A percentile compares a stretch with the other conserved stretches of the same genome.
Evolutionary conservation across 306 rosid species (phyloP).

Genomic region (Hylodesmum podocarpum): DNA sequence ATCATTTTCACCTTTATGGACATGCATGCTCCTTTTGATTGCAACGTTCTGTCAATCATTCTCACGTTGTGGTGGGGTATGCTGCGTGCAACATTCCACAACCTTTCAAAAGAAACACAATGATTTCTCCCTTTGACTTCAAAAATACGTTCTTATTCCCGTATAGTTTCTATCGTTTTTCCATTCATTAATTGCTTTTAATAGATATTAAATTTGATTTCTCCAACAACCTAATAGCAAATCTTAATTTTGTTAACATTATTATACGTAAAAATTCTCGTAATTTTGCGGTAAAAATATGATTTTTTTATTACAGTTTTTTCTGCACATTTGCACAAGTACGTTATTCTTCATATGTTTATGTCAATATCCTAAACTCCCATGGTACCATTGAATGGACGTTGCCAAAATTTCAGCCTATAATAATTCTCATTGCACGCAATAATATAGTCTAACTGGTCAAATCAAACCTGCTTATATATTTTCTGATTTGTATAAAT

Average conservation of each 20-base stretch:
- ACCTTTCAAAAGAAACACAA: conserved; percentile 16
- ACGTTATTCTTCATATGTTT: too few species aligned
- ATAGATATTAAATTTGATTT: background rate
- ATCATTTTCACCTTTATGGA: conserved; percentile 33
- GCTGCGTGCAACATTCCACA: conserved; percentile 3
- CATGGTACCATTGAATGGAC: too few species aligned
- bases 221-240: too few species aligned
- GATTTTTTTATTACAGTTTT: too few species aligned
- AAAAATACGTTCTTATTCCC: background rate
- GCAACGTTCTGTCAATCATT: conserved; percentile 36
- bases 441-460: too few species aligned
- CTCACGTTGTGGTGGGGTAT: conserved; percentile 29
- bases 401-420: too few species aligned
- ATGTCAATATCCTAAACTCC: too few species aligned
- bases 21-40: conserved; percentile 21
- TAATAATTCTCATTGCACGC: too few species aligned
- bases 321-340: too few species aligned
- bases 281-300: too few species aligned
- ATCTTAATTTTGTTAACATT: too few species aligned
- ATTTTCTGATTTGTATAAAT: background rate
- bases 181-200: background rate
- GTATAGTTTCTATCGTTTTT: background rate
- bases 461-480: background rate
- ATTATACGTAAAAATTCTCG: too few species aligned
- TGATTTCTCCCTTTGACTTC: conserved; percentile 40